phyloP scores from a whole-genome alignment of 768 basidiomycete species.

The Asterophora lycoperdoides region DNA sequence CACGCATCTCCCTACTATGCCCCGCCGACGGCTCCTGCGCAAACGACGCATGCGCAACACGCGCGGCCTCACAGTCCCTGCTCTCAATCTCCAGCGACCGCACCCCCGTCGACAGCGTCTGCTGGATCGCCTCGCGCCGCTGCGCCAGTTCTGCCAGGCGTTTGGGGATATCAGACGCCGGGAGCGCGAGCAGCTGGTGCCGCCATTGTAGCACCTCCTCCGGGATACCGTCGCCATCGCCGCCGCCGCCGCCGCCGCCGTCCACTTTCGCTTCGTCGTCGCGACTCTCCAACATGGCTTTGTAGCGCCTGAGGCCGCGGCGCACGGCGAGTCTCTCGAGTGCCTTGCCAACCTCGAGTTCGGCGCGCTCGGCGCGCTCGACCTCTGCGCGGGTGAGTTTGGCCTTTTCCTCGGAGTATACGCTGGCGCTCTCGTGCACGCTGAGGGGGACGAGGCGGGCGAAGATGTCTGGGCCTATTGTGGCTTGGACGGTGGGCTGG shows the following conservation, averaged over 20 bases:
- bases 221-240: conserved; percentile 46
- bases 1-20: conserved; percentile 64
- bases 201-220: conserved; percentile 43
- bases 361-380: conserved; percentile 80
- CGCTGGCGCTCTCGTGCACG: conserved; percentile 92
- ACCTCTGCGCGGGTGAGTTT: conserved; percentile 85
- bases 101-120: conserved; percentile 58
- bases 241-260: conserved; percentile 62
- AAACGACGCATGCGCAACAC: conserved; percentile 85
- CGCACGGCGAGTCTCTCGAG: conserved; percentile 75
- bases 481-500: conserved; percentile 86
- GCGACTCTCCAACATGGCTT: too few species aligned
- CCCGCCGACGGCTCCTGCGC: conserved; percentile 80
- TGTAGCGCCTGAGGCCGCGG: too few species aligned
- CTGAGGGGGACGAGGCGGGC: conserved; percentile 81
- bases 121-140: conserved; percentile 53
- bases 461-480: conserved; percentile 93
- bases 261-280: too few species aligned
- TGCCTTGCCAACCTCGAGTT: conserved; percentile 73
- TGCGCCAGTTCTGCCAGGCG: conserved; percentile 37
- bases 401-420: conserved; percentile 99
- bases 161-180: too few species aligned
- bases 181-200: too few species aligned
- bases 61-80: conserved; percentile 81
- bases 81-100: conserved; percentile 78